Percentiles rank a stretch among this genome's conserved stretches.
These are phyloP conservation scores for Ormosia semicastrata DNA, from an alignment of 306 rosid species.

Conservation along the genomic window DNA sequence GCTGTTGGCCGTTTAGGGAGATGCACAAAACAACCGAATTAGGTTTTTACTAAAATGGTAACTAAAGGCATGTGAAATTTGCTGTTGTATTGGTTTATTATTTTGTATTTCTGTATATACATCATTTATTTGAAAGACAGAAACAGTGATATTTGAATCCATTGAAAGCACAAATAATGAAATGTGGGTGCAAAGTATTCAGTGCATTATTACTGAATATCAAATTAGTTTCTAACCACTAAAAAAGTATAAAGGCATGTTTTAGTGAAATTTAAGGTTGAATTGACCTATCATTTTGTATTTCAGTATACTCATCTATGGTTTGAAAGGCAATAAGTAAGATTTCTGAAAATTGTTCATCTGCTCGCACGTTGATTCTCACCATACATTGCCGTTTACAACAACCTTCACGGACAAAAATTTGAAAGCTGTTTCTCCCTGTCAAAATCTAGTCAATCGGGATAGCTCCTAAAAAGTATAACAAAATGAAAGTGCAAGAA, in stretches of 20 bases:
- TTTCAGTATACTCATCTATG: background rate
- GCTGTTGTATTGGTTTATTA: background rate
- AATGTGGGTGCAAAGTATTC: background rate
- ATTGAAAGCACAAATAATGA: background rate
- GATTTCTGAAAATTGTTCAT: background rate
- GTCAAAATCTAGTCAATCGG: slow-evolving; percentile 20
- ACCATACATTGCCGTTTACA: background rate
- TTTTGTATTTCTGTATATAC: background rate
- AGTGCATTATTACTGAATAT: background rate
- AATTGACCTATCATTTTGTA: background rate
- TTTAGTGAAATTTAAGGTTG: background rate
- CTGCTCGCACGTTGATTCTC: background rate
- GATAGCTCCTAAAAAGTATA: slow-evolving; percentile 14
- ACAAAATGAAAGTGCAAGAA: slow-evolving; percentile 9
- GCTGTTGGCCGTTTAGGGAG: slow-evolving; percentile 11
- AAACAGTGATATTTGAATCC: background rate
- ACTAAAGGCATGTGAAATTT: background rate
- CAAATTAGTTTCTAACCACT: background rate
- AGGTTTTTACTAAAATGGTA: background rate
- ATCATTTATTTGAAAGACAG: background rate
- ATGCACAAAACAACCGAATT: background rate
- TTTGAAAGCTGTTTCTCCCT: slow-evolving; percentile 24
- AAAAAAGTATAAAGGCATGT: background rate
- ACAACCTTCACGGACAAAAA: background rate
- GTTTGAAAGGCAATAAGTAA: background rate